A percentile compares a stretch with the other conserved stretches of the same genome.
These are phyloP conservation scores for Crithidia mellificae DNA, from an alignment of 208 protist genomes.

Conservation along the genomic window DNA sequence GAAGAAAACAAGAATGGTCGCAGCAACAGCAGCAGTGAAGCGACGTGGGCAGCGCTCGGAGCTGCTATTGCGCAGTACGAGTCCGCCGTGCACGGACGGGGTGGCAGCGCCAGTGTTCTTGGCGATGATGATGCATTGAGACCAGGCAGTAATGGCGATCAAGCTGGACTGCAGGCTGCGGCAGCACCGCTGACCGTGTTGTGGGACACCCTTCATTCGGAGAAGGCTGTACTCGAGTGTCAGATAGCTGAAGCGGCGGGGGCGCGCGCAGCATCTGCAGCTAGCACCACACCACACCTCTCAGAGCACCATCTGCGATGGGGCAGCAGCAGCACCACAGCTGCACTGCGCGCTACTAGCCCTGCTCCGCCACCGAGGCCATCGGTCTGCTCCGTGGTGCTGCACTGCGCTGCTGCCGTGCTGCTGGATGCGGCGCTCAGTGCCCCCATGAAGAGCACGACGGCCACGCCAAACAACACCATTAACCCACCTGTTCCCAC, in stretches of 20 bases:
- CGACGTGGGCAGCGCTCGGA: slow-evolving; percentile 15
- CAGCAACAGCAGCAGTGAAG: neutral
- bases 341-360: neutral
- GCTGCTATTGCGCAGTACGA: slow-evolving; percentile 23
- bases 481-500: no score
- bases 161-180: neutral
- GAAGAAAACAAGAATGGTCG: no score
- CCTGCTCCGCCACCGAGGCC: neutral
- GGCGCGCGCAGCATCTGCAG: no score
- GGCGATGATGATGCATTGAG: neutral
- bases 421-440: no score
- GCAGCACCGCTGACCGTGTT: slow-evolving; percentile 30
- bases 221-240: neutral
- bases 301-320: neutral
- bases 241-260: neutral
- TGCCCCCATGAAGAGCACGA: no score
- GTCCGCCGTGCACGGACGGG: neutral
- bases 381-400: slow-evolving; percentile 41
- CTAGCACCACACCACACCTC: no score
- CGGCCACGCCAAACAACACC: no score
- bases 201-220: slow-evolving; percentile 34
- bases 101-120: neutral
- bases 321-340: no score
- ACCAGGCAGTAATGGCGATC: neutral
- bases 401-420: slow-evolving; percentile 46